phyloP scores from a whole-genome alignment of 805 yeast genomes.

The Saccharomycopsis sp. region DNA sequence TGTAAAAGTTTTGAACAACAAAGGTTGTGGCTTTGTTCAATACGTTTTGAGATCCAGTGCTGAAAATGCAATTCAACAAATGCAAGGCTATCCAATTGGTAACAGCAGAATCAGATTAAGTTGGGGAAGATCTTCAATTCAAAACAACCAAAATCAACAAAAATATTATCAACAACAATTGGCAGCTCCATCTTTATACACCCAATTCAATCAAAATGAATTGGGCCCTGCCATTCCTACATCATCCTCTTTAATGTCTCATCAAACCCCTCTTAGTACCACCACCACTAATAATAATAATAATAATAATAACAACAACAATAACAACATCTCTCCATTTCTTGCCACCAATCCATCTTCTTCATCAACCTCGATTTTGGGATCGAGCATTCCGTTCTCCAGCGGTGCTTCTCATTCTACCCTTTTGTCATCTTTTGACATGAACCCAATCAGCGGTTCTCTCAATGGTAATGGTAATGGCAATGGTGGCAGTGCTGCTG shows the following conservation, averaged over 20 bases:
- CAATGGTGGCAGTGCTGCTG: slow-evolving; percentile 22
- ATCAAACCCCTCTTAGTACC: too few relatives aligned
- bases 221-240: too few relatives aligned
- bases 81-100: slow-evolving; percentile 88
- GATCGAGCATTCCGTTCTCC: too few relatives aligned
- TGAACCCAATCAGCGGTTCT: neutral
- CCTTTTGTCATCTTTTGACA: too few relatives aligned
- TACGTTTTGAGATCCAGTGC: slow-evolving; percentile 71
- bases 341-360: too few relatives aligned
- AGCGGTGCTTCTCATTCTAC: too few relatives aligned
- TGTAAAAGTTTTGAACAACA: slow-evolving; percentile 66
- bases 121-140: slow-evolving; percentile 65
- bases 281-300: too few relatives aligned
- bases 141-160: slow-evolving; percentile 22
- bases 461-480: too few relatives aligned
- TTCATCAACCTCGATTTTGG: too few relatives aligned
- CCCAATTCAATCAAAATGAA: slow-evolving; percentile 16
- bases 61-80: slow-evolving; percentile 71
- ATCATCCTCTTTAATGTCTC: too few relatives aligned
- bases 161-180: slow-evolving; percentile 19
- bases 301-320: too few relatives aligned
- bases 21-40: slow-evolving; percentile 83
- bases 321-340: too few relatives aligned
- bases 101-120: slow-evolving; percentile 74
- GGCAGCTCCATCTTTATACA: slow-evolving; percentile 12